These are phyloP conservation scores for Plantago coronopus DNA, from an alignment of 305 asterid species.

Conservation along the genomic window DNA sequence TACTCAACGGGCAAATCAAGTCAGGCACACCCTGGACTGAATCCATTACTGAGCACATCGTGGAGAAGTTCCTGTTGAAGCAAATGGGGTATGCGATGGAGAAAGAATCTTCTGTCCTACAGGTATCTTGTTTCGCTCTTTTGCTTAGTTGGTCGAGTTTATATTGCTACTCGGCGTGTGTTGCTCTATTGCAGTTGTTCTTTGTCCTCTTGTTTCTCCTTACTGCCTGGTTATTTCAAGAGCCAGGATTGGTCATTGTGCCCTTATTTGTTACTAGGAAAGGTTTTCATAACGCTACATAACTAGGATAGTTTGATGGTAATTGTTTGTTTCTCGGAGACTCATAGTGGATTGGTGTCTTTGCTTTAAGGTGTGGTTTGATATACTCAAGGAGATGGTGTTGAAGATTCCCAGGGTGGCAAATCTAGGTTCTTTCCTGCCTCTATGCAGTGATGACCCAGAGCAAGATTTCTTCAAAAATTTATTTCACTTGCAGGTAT, in stretches of 20 bases:
- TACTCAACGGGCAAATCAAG: conserved; percentile 36
- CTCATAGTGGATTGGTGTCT: conserved; percentile 18
- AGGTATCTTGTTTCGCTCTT: conserved; percentile 43
- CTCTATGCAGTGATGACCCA: conserved; percentile 64
- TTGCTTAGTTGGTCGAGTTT: conserved; percentile 5
- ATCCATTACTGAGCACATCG: conserved; percentile 42
- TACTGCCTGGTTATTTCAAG: background rate
- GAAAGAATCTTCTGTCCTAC: conserved; percentile 60
- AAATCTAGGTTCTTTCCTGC: conserved; percentile 58
- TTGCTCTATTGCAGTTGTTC: background rate
- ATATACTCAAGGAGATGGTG: conserved; percentile 83
- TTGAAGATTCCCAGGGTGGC: conserved; percentile 69
- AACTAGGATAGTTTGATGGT: conserved; percentile 8
- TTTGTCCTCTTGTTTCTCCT: background rate
- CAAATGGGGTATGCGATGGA: conserved; percentile 89
- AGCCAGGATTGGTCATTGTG: background rate
- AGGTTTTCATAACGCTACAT: background rate
- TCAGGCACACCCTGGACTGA: conserved; percentile 47
- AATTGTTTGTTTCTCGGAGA: conserved; percentile 10
- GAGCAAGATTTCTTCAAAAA: conserved; percentile 91
- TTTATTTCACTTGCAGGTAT: conserved; percentile 85
- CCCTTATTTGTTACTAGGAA: background rate
- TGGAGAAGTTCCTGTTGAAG: conserved; percentile 63
- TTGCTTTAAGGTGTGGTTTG: conserved; percentile 75
- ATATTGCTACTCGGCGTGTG: background rate